Percentiles rank a stretch among this genome's conserved stretches.
phyloP scores from a whole-genome alignment of 1,284 basidiomycete genomes.

The Mycosarcoma maydis region DNA sequence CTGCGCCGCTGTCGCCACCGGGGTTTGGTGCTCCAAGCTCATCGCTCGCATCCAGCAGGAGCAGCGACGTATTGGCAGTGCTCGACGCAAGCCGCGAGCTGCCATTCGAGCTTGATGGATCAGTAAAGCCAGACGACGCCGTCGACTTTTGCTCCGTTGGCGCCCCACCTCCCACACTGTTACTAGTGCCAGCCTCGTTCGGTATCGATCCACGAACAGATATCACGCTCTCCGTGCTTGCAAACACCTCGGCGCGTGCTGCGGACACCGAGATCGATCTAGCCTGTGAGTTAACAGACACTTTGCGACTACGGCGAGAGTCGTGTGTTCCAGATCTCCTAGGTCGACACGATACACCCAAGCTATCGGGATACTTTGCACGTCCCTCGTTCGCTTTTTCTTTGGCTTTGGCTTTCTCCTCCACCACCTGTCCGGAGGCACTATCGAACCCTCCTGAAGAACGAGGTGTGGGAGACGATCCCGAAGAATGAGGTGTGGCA shows the following conservation, averaged over 20 bases:
- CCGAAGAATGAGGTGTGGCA: constrained; percentile 10
- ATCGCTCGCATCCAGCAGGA: constrained; percentile 3
- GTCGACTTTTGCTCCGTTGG: constrained; percentile 1
- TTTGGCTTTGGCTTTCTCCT: not conserved
- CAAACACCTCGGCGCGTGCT: constrained; percentile 18
- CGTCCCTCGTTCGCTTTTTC: constrained; percentile 5
- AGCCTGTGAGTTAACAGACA: constrained; percentile 29
- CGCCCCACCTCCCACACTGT: not conserved
- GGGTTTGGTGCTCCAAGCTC: not conserved
- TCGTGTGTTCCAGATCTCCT: no score
- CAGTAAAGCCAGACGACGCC: constrained; percentile 10
- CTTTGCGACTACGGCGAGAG: constrained; percentile 21
- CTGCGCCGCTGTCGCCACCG: not conserved
- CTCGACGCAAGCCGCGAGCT: constrained; percentile 10
- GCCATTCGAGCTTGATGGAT: not conserved
- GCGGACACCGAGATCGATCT: constrained; percentile 31
- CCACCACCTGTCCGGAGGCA: not conserved
- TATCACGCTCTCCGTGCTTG: constrained; percentile 27
- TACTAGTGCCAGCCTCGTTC: not conserved
- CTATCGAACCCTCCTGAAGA: constrained; percentile 9
- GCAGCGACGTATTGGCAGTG: constrained; percentile 12
- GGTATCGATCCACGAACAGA: constrained; percentile 1
- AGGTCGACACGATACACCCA: no score
- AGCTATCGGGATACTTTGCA: constrained; percentile 7
- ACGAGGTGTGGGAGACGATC: constrained; percentile 8